phyloP scores from a whole-genome alignment of 768 basidiomycete genomes.

The Collybia sordida region DNA sequence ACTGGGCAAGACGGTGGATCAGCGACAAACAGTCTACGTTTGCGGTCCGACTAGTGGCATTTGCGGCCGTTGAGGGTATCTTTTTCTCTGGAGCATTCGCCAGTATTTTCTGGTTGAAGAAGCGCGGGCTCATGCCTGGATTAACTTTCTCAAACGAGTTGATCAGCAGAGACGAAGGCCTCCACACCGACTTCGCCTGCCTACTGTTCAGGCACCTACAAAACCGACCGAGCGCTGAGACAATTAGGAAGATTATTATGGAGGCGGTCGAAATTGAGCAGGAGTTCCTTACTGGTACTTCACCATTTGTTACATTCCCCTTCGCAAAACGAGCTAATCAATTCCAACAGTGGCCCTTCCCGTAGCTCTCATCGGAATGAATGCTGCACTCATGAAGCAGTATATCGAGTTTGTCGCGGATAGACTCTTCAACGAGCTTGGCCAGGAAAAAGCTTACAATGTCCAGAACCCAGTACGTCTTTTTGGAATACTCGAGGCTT shows the following conservation, averaged over 20 bases:
- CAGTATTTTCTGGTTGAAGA: conserved; percentile 96
- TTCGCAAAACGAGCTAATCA: not conserved
- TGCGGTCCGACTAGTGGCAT: conserved; percentile 87
- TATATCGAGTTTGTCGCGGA: conserved; percentile 96
- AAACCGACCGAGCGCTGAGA: conserved; percentile 79
- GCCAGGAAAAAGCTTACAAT: conserved; percentile 80
- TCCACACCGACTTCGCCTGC: conserved; percentile 97
- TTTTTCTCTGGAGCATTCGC: conserved; percentile 97
- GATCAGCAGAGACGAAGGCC: conserved; percentile 95
- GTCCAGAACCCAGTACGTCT: too few relatives aligned
- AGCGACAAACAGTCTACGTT: conserved; percentile 78
- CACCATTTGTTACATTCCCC: conserved; percentile 14
- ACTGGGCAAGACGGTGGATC: conserved; percentile 96
- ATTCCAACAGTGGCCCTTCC: conserved; percentile 82
- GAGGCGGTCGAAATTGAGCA: conserved; percentile 88
- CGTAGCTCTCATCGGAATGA: conserved; percentile 89
- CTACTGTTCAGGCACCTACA: conserved; percentile 83
- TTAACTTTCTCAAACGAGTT: conserved; percentile 96
- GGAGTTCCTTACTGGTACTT: conserved; percentile 81
- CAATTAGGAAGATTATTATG: conserved; percentile 66
- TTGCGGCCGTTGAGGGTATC: conserved; percentile 96
- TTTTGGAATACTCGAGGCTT: too few relatives aligned
- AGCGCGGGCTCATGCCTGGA: conserved; percentile 94
- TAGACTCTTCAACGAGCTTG: conserved; percentile 80
- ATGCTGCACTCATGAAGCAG: conserved; percentile 83